A percentile compares a stretch with the other conserved stretches of the same genome.
These are phyloP conservation scores for Fusarium robinianum DNA, from an alignment of 2,329 filamentous ascomycete species.

Conservation along the genomic window DNA sequence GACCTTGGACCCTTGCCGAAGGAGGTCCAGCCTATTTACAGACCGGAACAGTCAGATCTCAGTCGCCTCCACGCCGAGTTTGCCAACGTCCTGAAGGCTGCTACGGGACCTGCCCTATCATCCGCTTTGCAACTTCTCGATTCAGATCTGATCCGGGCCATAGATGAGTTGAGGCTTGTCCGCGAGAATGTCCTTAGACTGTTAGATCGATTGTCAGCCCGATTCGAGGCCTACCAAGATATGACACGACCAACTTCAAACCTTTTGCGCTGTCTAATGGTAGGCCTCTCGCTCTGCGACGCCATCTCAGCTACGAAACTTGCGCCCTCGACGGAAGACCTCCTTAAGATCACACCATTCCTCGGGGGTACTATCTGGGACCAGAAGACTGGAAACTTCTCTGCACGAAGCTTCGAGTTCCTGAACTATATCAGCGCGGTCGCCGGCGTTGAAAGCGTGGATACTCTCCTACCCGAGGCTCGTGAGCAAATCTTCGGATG, in stretches of 20 bases:
- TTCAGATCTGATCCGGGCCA: slow-evolving; percentile 25
- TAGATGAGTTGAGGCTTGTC: slow-evolving; percentile 53
- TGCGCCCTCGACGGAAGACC: slow-evolving; percentile 40
- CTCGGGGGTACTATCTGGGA: slow-evolving; percentile 52
- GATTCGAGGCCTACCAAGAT: slow-evolving; percentile 83
- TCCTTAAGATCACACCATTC: slow-evolving; percentile 59
- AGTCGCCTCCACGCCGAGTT: slow-evolving; percentile 81
- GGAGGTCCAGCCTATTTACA: slow-evolving; percentile 67
- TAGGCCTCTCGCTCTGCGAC: slow-evolving; percentile 70
- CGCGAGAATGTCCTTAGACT: slow-evolving; percentile 68
- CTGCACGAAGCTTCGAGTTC: slow-evolving; percentile 48
- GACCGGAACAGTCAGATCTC: slow-evolving; percentile 71
- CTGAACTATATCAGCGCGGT: slow-evolving; percentile 43
- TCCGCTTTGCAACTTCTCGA: slow-evolving; percentile 38
- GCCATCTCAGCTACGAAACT: slow-evolving; percentile 48
- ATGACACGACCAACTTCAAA: slow-evolving; percentile 77
- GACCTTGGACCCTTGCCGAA: slow-evolving; percentile 69
- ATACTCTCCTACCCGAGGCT: slow-evolving; percentile 46
- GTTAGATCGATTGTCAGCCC: slow-evolving; percentile 67
- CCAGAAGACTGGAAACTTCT: slow-evolving; percentile 23
- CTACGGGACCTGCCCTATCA: slow-evolving; percentile 55
- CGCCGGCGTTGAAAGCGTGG: slow-evolving; percentile 53
- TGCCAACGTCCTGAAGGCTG: slow-evolving; percentile 70
- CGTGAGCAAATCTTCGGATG: slow-evolving; percentile 65
- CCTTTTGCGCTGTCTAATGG: slow-evolving; percentile 76